Evolutionary conservation across 257 asterid genomes (phyloP).

Genomic region (Apocynum venetum): DNA sequence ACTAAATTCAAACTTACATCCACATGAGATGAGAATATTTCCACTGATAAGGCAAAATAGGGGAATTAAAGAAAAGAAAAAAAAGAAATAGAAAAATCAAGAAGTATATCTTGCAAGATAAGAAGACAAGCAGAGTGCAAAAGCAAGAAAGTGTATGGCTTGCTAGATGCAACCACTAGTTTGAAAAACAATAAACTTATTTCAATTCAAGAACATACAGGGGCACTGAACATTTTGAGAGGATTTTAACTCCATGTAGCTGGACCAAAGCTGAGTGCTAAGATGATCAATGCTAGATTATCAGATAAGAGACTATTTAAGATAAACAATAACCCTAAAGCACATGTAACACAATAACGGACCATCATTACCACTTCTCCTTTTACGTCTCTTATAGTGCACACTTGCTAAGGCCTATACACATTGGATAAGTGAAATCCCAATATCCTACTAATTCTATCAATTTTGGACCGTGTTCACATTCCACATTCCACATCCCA

Average conservation of each 20-base stretch:
- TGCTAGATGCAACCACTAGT: neutral
- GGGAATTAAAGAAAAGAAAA: neutral
- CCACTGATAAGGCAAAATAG: neutral
- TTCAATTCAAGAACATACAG: neutral
- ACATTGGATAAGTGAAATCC: neutral
- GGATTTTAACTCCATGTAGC: too few relatives aligned
- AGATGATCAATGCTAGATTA: neutral
- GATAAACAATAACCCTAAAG: too few relatives aligned
- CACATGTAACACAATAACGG: too few relatives aligned
- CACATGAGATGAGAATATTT: neutral
- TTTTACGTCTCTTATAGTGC: neutral
- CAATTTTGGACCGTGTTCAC: neutral
- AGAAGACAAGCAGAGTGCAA: neutral
- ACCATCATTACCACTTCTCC: neutral
- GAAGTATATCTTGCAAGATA: neutral
- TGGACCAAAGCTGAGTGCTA: neutral
- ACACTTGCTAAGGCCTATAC: neutral
- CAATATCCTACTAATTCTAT: neutral
- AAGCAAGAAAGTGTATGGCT: neutral
- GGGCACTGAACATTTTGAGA: too few relatives aligned
- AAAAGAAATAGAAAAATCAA: neutral
- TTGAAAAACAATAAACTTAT: neutral
- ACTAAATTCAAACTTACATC: neutral
- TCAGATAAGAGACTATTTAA: neutral
- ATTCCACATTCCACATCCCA: neutral